A percentile compares a stretch with the other conserved stretches of the same genome.
These are phyloP conservation scores for Salix caprea DNA, from an alignment of 345 rosid genomes.

Conservation along the genomic window DNA sequence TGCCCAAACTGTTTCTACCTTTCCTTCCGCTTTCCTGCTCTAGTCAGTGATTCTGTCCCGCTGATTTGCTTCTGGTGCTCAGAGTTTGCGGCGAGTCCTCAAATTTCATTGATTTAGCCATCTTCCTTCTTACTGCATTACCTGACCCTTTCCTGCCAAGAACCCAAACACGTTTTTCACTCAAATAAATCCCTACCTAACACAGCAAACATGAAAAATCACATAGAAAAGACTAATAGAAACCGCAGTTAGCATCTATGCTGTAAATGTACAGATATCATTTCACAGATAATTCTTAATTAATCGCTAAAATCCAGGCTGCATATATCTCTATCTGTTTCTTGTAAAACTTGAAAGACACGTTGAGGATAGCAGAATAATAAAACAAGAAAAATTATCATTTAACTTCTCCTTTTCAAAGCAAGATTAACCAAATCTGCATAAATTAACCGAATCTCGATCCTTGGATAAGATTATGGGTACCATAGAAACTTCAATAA, in stretches of 20 bases:
- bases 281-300: constrained; percentile 26
- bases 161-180: constrained; percentile 17
- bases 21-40: not conserved
- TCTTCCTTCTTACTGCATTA: constrained; percentile 18
- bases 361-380: constrained; percentile 14
- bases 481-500: constrained; percentile 11
- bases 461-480: constrained; percentile 21
- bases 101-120: not conserved
- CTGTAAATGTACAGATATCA: constrained; percentile 28
- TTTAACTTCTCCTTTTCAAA: constrained; percentile 1
- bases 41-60: not conserved
- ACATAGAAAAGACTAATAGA: constrained; percentile 3
- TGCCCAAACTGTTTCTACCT: not conserved
- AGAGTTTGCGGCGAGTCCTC: not conserved
- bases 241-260: constrained; percentile 20
- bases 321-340: constrained; percentile 5
- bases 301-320: constrained; percentile 17
- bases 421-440: constrained; percentile 19
- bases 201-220: not conserved
- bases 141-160: constrained; percentile 8
- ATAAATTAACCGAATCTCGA: constrained; percentile 13
- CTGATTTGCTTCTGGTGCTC: not conserved
- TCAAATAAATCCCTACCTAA: constrained; percentile 9
- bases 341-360: constrained; percentile 16
- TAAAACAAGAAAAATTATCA: not conserved